A percentile compares a stretch with the other conserved stretches of the same genome.
These are phyloP conservation scores for Phallus indusiatus DNA, from an alignment of 768 basidiomycete genomes.

Conservation along the genomic window DNA sequence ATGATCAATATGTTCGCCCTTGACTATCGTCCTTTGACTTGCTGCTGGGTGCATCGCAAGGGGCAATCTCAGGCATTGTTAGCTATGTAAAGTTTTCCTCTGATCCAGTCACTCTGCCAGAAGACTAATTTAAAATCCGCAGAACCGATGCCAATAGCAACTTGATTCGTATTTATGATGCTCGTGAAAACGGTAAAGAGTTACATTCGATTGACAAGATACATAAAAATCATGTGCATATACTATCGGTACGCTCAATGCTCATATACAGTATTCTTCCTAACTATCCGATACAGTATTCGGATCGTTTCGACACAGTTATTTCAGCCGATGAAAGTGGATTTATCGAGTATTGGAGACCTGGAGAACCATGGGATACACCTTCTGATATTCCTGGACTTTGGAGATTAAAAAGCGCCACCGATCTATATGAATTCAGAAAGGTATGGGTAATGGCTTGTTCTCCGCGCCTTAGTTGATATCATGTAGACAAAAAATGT, in stretches of 20 bases:
- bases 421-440: constrained; percentile 96
- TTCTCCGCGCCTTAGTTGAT: neutral
- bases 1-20: constrained; percentile 99
- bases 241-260: constrained; percentile 64
- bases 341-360: constrained; percentile 95
- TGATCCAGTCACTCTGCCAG: neutral
- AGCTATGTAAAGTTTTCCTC: constrained; percentile 57
- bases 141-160: constrained; percentile 76
- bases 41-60: constrained; percentile 90
- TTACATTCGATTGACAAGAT: constrained; percentile 67
- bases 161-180: constrained; percentile 83
- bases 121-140: constrained; percentile 8
- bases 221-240: constrained; percentile 82
- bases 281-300: constrained; percentile 51
- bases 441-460: constrained; percentile 46
- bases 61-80: constrained; percentile 83
- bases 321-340: constrained; percentile 92
- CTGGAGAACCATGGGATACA: constrained; percentile 75
- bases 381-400: constrained; percentile 70
- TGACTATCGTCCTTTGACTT: constrained; percentile 74
- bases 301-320: constrained; percentile 81
- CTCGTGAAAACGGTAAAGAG: constrained; percentile 59
- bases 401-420: constrained; percentile 87
- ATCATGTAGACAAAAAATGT: constrained; percentile 70
- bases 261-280: neutral